A percentile compares a stretch with the other conserved stretches of the same genome.
These are phyloP conservation scores for Podila verticillata DNA, from an alignment of 192 early-diverging fungal species.

Conservation along the genomic window DNA sequence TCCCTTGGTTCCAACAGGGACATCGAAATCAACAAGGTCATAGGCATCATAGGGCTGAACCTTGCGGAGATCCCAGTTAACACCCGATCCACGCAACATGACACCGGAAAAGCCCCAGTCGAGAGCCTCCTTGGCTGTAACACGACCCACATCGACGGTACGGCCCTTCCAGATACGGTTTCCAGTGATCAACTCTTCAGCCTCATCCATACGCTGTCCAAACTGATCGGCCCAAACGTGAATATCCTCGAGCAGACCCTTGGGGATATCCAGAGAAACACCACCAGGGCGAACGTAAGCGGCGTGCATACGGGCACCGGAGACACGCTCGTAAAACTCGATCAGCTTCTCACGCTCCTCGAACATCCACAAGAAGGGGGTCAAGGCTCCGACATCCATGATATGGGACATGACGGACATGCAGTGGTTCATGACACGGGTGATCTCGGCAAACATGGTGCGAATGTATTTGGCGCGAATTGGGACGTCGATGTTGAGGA, in stretches of 20 bases:
- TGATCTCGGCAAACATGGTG: conserved; percentile 97
- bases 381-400: conserved; percentile 97
- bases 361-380: conserved; percentile 99
- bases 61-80: conserved; percentile 96
- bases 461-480: conserved; percentile 95
- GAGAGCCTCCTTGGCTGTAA: conserved; percentile 88
- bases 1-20: conserved; percentile 94
- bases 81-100: conserved; percentile 93
- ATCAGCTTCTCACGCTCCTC: conserved; percentile 99
- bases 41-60: conserved; percentile 95
- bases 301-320: conserved; percentile 97
- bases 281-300: conserved; percentile 98
- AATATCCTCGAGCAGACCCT: conserved; percentile 95
- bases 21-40: conserved; percentile 94
- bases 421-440: conserved; percentile 97
- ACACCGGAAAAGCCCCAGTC: conserved; percentile 95
- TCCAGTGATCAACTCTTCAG: conserved; percentile 91
- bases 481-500: conserved; percentile 97
- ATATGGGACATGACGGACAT: conserved; percentile 98
- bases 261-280: conserved; percentile 91
- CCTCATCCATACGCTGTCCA: conserved; percentile 89
- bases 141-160: conserved; percentile 86
- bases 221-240: conserved; percentile 94
- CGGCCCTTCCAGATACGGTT: conserved; percentile 97
- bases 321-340: conserved; percentile 99